A percentile compares a stretch with the other conserved stretches of the same genome.
These are phyloP conservation scores for Cryptococcus sp. DNA, from an alignment of 1,284 basidiomycete genomes.

Conservation along the genomic window DNA sequence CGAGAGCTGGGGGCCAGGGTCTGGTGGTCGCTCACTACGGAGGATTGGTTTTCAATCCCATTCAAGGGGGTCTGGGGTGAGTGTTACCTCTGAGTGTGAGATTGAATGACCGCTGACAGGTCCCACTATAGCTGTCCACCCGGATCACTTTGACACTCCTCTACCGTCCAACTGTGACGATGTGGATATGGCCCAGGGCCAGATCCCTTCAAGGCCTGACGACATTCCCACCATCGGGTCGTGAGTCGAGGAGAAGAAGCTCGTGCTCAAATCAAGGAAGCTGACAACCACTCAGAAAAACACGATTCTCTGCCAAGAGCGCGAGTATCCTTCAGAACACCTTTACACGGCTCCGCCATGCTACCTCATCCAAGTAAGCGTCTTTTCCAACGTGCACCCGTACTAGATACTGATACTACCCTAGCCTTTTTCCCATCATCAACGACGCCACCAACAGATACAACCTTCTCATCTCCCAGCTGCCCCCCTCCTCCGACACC, in stretches of 20 bases:
- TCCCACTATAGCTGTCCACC: conserved; percentile 16
- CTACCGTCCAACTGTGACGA: conserved; percentile 21
- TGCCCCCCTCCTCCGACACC: neutral
- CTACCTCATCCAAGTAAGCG: neutral
- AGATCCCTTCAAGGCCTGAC: conserved; percentile 1
- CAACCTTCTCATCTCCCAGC: neutral
- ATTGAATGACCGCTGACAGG: neutral
- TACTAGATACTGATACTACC: no score
- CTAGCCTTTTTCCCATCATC: neutral
- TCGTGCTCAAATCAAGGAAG: neutral
- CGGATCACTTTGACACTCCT: conserved; percentile 22
- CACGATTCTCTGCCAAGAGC: conserved; percentile 15
- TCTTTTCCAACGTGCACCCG: no score
- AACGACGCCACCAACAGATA: neutral
- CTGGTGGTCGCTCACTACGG: conserved; percentile 23
- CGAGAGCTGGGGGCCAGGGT: conserved; percentile 20
- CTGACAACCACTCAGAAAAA: conserved; percentile 12
- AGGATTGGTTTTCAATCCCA: conserved; percentile 24
- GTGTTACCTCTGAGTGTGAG: no score
- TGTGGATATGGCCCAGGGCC: conserved; percentile 10
- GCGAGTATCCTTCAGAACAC: conserved; percentile 10
- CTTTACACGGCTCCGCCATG: conserved; percentile 4
- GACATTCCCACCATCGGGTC: conserved; percentile 11
- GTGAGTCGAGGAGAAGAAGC: conserved; percentile 16
- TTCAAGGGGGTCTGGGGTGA: conserved; percentile 22